These are phyloP conservation scores for Brassica hybrid DNA, from an alignment of 441 rosid genomes.

Conservation along the genomic window DNA sequence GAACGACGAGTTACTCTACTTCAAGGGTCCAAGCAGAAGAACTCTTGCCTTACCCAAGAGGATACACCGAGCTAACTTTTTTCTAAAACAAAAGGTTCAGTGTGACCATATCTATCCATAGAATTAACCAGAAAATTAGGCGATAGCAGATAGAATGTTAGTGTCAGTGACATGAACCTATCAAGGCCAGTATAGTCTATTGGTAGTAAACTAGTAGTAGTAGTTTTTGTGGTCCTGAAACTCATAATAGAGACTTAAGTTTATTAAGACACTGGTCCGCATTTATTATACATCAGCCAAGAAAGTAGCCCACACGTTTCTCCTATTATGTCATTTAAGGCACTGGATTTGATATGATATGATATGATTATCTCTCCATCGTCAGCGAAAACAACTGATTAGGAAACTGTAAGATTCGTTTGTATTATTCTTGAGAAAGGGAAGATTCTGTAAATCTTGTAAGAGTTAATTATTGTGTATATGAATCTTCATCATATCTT, in stretches of 20 bases:
- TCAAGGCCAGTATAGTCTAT: conserved; percentile 25
- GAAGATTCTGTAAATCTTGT: neutral
- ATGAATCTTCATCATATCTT: conserved; percentile 19
- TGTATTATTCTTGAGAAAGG: conserved; percentile 28
- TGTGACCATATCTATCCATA: conserved; percentile 35
- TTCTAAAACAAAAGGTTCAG: conserved; percentile 52
- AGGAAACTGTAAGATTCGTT: conserved; percentile 35
- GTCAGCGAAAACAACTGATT: conserved; percentile 19
- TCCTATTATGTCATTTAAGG: conserved; percentile 35
- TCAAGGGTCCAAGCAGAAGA: conserved; percentile 85
- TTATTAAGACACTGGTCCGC: conserved; percentile 21
- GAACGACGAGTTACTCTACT: conserved; percentile 65
- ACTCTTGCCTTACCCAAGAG: conserved; percentile 81
- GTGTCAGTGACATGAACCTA: conserved; percentile 41
- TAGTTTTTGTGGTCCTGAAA: conserved; percentile 36
- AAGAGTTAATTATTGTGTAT: conserved; percentile 26
- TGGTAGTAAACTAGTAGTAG: conserved; percentile 20
- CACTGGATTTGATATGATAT: conserved; percentile 17
- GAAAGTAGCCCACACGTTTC: conserved; percentile 36
- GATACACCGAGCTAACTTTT: conserved; percentile 81
- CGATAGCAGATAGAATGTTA: conserved; percentile 26
- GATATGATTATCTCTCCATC: conserved; percentile 34
- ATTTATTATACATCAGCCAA: conserved; percentile 34
- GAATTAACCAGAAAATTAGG: conserved; percentile 26
- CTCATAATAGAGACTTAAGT: conserved; percentile 26